Conservation (phyloP, 805 yeast species). For the Kodamaea sagamina region DNA sequence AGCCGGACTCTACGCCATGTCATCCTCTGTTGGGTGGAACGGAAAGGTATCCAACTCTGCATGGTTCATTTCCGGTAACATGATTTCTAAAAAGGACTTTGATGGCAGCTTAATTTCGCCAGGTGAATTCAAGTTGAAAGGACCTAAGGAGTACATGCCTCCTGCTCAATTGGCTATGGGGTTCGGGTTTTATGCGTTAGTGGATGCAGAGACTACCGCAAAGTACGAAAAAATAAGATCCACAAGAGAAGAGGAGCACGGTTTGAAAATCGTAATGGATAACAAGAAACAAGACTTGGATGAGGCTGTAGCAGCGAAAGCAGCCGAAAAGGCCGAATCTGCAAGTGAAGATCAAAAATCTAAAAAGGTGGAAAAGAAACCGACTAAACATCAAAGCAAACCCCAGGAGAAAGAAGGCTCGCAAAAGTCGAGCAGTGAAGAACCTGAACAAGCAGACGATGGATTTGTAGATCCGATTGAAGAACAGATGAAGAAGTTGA, state of each 20-base stretch:
- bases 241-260: slow-evolving; percentile 38
- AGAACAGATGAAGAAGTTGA: slow-evolving; percentile 14
- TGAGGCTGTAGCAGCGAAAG: slow-evolving; percentile 16
- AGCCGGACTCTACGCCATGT: slow-evolving; percentile 83
- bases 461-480: slow-evolving; percentile 18
- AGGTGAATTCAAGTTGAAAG: slow-evolving; percentile 59
- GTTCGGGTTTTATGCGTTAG: slow-evolving; percentile 74
- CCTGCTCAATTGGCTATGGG: slow-evolving; percentile 92
- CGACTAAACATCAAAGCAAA: slow-evolving; percentile 1
- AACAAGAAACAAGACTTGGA: slow-evolving; percentile 43
- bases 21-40: slow-evolving; percentile 89
- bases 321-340: slow-evolving; percentile 16
- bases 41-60: slow-evolving; percentile 78
- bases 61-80: slow-evolving; percentile 76
- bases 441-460: slow-evolving; percentile 16
- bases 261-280: slow-evolving; percentile 36
- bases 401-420: background rate
- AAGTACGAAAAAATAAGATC: slow-evolving; percentile 29
- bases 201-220: slow-evolving; percentile 55
- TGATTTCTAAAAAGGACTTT: slow-evolving; percentile 68
- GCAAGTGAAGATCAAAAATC: slow-evolving; percentile 14
- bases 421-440: slow-evolving; percentile 1
- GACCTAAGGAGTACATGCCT: slow-evolving; percentile 61
- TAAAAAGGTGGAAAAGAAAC: slow-evolving; percentile 12
- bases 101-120: slow-evolving; percentile 59